A percentile compares a stretch with the other conserved stretches of the same genome.
Conservation (phyloP, 2,329 filamentous ascomycete genomes). For the Alternaria metachromatica region DNA sequence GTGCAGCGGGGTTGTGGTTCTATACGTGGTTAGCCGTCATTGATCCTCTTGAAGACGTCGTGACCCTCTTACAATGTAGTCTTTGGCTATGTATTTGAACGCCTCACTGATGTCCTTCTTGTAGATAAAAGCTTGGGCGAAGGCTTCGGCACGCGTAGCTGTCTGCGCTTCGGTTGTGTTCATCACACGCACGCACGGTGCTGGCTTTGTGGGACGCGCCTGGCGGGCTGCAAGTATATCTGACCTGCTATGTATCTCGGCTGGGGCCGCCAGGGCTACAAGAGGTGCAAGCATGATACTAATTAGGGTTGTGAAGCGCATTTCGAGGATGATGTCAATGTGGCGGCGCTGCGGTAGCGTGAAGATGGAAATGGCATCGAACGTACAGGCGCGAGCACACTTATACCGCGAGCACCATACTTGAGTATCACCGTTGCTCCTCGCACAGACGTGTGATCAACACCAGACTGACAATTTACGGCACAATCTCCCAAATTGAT, state of each 20-base stretch:
- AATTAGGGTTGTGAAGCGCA: constrained; percentile 27
- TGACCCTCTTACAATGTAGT: constrained; percentile 32
- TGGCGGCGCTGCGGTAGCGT: neutral
- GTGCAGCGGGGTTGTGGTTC: constrained; percentile 39
- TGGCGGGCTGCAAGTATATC: constrained; percentile 19
- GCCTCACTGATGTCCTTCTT: constrained; percentile 37
- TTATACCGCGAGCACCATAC: neutral
- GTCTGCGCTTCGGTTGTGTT: constrained; percentile 21
- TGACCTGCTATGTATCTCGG: neutral
- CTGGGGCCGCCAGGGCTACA: constrained; percentile 22
- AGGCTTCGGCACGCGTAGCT: constrained; percentile 23
- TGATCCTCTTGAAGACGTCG: neutral
- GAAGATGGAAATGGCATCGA: neutral
- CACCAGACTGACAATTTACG: neutral
- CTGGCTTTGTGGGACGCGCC: constrained; percentile 25
- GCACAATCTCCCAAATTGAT: constrained; percentile 9
- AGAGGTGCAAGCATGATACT: constrained; percentile 23
- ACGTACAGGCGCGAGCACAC: neutral
- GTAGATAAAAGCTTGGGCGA: constrained; percentile 39
- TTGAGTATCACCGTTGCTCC: neutral
- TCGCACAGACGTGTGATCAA: neutral
- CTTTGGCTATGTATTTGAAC: constrained; percentile 34
- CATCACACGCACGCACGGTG: constrained; percentile 30
- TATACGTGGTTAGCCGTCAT: constrained; percentile 3
- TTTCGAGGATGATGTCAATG: constrained; percentile 4